Evolutionary conservation across 768 basidiomycete species (phyloP), one percentile per base, ranked within the genome.

Genomic region (Podaxis sp.): DNA sequence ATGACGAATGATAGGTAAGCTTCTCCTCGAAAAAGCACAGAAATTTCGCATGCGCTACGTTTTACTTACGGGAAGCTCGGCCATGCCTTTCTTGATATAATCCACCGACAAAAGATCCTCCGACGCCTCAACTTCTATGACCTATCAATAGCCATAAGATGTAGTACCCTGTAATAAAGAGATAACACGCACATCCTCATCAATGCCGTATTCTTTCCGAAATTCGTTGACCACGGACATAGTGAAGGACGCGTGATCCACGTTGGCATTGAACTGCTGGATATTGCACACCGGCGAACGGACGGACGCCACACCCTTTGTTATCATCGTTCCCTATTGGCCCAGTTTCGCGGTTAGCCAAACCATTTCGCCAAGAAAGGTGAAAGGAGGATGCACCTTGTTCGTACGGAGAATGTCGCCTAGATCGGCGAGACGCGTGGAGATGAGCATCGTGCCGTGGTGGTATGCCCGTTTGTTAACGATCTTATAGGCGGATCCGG

Each of bases 391-490:
- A 54, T 79, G 58, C 63, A 91, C 93, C 77, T 91, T 90, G 58
- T 82, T 76, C 0, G 82, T 79, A 19, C 79, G 84, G 54, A 98
- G 78, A 9, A 94, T 74, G 64, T 90, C 84, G 0, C 92, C 90
- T 7, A 99, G 77, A 5, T 84, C 80, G 37, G 82, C 78, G 29
- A 98, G 81, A 51, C 81, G 76, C 2, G 94, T 94, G 7, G 92
- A 89, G 22, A 98, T 90, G 27, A 99, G 84, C 97, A 99, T 99
- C 15, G 97, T 99, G 0, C 97, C 97, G 68, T 99, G 97, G 68
- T 98, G 96, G 75, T 98, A 98, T 6, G 95, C 94, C 29, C 97
- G 82, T 57, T 86, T 85, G 67, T 87, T 91, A 49, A 90, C 89
- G 59, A 99, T 92, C 76, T 97, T 98, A 78, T 97, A 99, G 11